Evolutionary conservation across 805 yeast species (phyloP).

Genomic region (Candida maltosa): DNA sequence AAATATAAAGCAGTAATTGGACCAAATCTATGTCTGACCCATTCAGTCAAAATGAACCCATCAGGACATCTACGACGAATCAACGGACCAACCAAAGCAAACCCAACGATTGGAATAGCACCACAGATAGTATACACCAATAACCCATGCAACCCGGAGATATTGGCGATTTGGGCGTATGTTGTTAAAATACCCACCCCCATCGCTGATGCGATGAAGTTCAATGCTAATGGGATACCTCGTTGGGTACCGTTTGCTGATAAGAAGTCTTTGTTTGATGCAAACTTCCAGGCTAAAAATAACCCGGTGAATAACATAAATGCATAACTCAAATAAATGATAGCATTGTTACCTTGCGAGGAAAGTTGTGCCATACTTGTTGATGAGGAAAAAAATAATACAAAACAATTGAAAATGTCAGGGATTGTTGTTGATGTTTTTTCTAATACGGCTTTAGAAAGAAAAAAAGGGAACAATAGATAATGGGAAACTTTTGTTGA

Average conservation of each 20-base stretch:
- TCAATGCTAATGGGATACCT: constrained; percentile 78
- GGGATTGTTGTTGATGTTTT: no score
- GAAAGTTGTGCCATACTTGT: constrained; percentile 26
- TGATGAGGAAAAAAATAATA: no score
- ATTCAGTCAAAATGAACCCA: constrained; percentile 89
- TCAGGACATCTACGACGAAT: constrained; percentile 78
- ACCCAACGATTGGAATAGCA: constrained; percentile 80
- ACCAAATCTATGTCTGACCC: constrained; percentile 88
- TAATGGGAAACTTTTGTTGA: no score
- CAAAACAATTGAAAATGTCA: no score
- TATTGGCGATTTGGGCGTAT: constrained; percentile 81
- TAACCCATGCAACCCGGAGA: constrained; percentile 84
- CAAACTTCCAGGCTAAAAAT: constrained; percentile 53
- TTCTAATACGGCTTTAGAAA: no score
- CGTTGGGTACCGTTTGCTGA: constrained; percentile 78
- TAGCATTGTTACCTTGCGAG: constrained; percentile 41
- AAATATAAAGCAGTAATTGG: constrained; percentile 66
- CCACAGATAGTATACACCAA: constrained; percentile 77
- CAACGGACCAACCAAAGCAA: constrained; percentile 78
- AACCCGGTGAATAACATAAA: constrained; percentile 39
- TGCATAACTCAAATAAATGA: constrained; percentile 38
- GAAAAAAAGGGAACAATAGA: no score
- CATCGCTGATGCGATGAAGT: constrained; percentile 88
- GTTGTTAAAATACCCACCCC: constrained; percentile 88
- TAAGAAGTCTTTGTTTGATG: constrained; percentile 55